Evolutionary conservation across 768 basidiomycete genomes (phyloP), one percentile per base, ranked within the genome.

Genomic region (Neoboletus subvelutipes): DNA sequence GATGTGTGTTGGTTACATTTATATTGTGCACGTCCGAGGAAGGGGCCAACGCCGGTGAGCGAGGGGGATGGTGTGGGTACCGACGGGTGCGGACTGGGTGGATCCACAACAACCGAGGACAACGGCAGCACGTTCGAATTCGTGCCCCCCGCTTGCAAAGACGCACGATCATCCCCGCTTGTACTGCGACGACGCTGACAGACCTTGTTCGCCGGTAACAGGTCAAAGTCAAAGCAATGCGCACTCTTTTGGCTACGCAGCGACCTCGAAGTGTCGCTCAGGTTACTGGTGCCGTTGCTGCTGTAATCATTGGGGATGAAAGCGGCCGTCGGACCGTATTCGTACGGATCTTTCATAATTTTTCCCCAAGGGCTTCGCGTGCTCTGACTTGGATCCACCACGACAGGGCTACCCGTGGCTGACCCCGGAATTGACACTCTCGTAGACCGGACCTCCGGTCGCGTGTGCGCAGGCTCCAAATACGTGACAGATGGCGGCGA

Each of bases 141-240:
- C 10, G 28, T 18, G 11, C 18, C 13, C 7, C 4, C 37, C 12
- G 24, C 22, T 5, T 20, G 29, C 29, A 37, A 17, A 1, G 46
- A 22, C 20, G 13, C 13, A 10, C 39, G 6, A 13, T 46, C 55
- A 3, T 13, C 34, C 28, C 15, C 51, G 0, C 41, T 18, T 0
- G 18, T 31, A 9, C 51, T 46, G 20, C 47, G 63, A 8, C 42
- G 47, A 11, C 29, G 45, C 20, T 17, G 41, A 3, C 22, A 12
- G 28, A 13, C 24, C 43, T 24, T 39, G 15, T 31, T 22, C 12
- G 53, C 31, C 3, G 70, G 70, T 39, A 71, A 34, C 45, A 64
- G 24, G 40, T 71, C 71, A 50, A 71, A 71, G 48, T 71, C 71
- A 11, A 71, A 71, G 10, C 51, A 65, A 18, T 55, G 61, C 5